Base-by-base conservation (phyloP, 306 rosid genomes). In the Rosa multiflora region DNA sequence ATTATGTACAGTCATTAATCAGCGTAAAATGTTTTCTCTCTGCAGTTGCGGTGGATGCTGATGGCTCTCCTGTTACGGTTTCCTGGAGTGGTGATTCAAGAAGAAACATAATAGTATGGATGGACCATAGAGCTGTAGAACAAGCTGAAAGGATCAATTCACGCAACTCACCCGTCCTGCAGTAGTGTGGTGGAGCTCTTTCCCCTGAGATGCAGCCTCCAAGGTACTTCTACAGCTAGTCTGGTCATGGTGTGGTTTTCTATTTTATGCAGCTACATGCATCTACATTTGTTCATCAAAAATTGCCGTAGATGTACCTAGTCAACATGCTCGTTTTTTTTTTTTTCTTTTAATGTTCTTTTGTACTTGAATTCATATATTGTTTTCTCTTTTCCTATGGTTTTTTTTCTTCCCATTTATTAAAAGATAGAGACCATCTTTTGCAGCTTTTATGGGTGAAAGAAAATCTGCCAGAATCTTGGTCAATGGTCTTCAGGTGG, bases 131-230 rank as follows among this genome's bases (percentile, higher is more conserved):
- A 87, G 99, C 99, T 48, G 94, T 92, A 46, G 88, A 91, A 72
- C 99, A 95, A 88, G 94, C 97, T 64, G 94, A 90, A 80, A 91
- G 94, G 84, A 95, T 95, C 79, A 95, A 93, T 85, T 87, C 92
- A 67, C 2, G 67, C 76, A 89, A 95, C 51, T 95, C 98, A 70
- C 90, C 98, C 52, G 98, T 90, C 64, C 75, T 95, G 74, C 90
- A 92, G 85, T 95, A 95, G 72, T 89, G 98, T 84, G 99, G 99
- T 59, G 99, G 99, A 81, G 87, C 90, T 76, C 87, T 95, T 85
- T 95, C 97, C 84, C 99, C 99, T n/a, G 99, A 95, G 90, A 92
- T 92, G 99, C 86, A 95, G 89, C 98, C 99, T 35, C 98, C 99
- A 48, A 95, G 98, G 99, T 92, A 86, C 63, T 52, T 48, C 70